Percentiles rank a stretch among this genome's conserved stretches.
Conservation (phyloP, 2,329 filamentous ascomycete species). For the Coniochaeta sp. region DNA sequence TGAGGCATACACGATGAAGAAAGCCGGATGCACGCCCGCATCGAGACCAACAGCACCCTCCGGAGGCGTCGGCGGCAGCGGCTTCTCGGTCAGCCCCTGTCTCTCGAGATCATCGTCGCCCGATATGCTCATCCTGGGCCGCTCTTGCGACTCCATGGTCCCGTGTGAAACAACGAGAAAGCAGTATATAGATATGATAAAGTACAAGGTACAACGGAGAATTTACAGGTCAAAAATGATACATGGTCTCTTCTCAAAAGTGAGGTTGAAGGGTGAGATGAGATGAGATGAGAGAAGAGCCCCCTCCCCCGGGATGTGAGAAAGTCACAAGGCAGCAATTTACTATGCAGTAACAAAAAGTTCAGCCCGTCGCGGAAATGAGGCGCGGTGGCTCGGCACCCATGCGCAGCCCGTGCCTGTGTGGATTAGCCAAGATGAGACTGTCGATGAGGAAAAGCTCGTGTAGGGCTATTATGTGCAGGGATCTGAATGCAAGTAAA, state of each 20-base stretch:
- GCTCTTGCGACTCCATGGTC: not conserved
- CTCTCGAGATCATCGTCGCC: not conserved
- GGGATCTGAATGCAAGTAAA: too few species aligned
- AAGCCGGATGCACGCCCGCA: slow-evolving; percentile 22
- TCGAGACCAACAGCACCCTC: not conserved
- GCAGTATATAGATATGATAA: not conserved
- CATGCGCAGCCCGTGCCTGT: not conserved
- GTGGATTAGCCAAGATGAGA: not conserved
- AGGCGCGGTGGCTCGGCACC: not conserved
- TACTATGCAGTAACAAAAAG: not conserved
- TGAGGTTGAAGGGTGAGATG: not conserved
- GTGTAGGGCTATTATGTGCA: too few species aligned
- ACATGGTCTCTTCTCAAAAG: not conserved
- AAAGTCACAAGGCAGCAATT: not conserved
- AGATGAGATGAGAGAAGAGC: too few species aligned
- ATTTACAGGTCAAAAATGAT: not conserved
- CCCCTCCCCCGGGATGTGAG: too few species aligned
- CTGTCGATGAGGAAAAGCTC: not conserved
- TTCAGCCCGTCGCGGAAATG: not conserved
- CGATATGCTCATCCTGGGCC: not conserved
- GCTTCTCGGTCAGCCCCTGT: slow-evolving; percentile 16
- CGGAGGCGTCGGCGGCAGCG: slow-evolving; percentile 11
- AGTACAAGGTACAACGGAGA: not conserved
- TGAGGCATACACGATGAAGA: slow-evolving; percentile 25
- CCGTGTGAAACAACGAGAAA: not conserved